Conservation (phyloP, 805 yeast species). For the Hanseniaspora taiwanica region DNA sequence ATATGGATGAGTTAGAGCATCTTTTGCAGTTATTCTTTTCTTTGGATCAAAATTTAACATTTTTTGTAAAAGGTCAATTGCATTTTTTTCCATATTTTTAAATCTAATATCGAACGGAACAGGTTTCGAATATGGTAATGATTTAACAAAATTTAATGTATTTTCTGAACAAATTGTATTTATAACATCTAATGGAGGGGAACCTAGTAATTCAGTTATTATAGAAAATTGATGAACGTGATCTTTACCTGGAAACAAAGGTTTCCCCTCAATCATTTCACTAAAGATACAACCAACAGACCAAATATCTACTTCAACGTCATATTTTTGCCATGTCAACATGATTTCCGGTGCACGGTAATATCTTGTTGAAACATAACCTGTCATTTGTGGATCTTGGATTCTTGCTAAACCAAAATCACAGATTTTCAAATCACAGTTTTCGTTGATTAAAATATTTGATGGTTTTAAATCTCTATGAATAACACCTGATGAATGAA, state of each 20-base stretch:
- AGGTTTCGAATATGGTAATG: conserved; percentile 88
- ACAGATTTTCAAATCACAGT: conserved; percentile 83
- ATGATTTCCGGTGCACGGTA: conserved; percentile 97
- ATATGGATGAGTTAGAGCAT: conserved; percentile 82
- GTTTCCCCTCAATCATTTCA: conserved; percentile 95
- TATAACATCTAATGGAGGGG: conserved; percentile 93
- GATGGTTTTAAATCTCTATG: conserved; percentile 83
- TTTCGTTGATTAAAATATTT: conserved; percentile 74
- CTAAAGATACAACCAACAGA: conserved; percentile 95
- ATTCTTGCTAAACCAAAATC: conserved; percentile 93
- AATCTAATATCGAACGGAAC: conserved; percentile 75
- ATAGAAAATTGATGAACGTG: conserved; percentile 97
- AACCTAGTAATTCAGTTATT: conserved; percentile 89
- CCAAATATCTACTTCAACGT: conserved; percentile 95
- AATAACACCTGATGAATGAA: conserved; percentile 84
- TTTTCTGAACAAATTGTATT: conserved; percentile 93
- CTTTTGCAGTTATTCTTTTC: conserved; percentile 84
- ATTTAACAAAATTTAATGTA: conserved; percentile 84
- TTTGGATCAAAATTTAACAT: conserved; percentile 94
- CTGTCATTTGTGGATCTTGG: conserved; percentile 99
- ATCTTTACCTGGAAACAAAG: conserved; percentile 94
- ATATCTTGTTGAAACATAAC: conserved; percentile 90
- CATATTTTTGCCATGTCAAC: conserved; percentile 98
- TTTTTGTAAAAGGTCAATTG: conserved; percentile 73
- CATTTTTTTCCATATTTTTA: conserved; percentile 66